Evolutionary conservation across 2,329 filamentous ascomycete species (phyloP), one percentile per base, ranked within the genome.

Genomic region (Microcyclospora tardicrescens): DNA sequence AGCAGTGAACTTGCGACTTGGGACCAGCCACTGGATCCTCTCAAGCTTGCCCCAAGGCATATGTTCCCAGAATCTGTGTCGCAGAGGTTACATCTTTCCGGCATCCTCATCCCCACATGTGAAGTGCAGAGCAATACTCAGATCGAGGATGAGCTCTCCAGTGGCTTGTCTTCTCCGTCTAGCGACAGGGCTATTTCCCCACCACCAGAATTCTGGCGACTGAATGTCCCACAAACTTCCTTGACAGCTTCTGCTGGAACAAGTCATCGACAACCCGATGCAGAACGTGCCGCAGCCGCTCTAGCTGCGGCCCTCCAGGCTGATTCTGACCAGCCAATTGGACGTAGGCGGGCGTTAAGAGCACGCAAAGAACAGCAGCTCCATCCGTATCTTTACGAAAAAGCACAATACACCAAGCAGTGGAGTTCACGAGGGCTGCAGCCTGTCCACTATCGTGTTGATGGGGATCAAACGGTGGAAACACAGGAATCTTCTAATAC

Each of bases 361-460:
- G 51, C 61, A 34, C 55, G 67, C 9, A 66, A 66, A 34, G 61
- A 65, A 11, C 67, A 67, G 34, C 67, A 70, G 44, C 46, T 70
- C 19, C 63, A 69, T 52, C 67, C 67, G 2, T 70, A 68, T 43
- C 48, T 62, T 15, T 45, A 67, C 15, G 66, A 69, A 35, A 58
- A 58, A 14, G 61, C 65, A 36, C 51, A 57, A 28, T 68, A 69
- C 44, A 57, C 61, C 16, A 58, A 58, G 41, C 59, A 62, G 35
- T 61, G 62, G 24, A 59, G 60, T 44, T 60, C 61, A 33, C 53
- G 62, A 39, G 67, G 67, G 2, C 45, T 68, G 10, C 60, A 56
- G 37, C 66, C 67, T 3, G 57, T 69, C 9, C 40, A 36, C 28
- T 38, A 36, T 11, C 53, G 55, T 8, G 50, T 52, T 30, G 45